A percentile compares a stretch with the other conserved stretches of the same genome.
These are phyloP conservation scores for Drechslerella stenobrocha DNA, from an alignment of 2,329 filamentous ascomycete species.

Conservation along the genomic window DNA sequence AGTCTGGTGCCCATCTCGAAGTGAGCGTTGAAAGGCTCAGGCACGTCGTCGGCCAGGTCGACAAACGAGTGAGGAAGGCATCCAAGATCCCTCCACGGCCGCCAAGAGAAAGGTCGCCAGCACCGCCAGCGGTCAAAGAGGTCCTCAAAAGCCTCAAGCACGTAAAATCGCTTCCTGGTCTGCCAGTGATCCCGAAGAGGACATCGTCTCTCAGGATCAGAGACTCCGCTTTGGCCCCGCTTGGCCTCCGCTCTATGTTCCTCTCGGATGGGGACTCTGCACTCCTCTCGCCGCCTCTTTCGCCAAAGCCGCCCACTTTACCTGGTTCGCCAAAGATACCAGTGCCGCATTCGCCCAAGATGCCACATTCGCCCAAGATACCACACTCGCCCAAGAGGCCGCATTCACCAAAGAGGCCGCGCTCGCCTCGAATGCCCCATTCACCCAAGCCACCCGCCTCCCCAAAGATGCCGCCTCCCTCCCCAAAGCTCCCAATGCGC, in stretches of 20 bases:
- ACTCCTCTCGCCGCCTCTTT: conserved; percentile 11
- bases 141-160: conserved; percentile 37
- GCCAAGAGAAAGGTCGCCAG: conserved; percentile 1
- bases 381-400: not conserved
- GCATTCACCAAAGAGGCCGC: not conserved
- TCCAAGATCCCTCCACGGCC: conserved; percentile 59
- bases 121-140: conserved; percentile 5
- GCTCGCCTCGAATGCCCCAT: not conserved
- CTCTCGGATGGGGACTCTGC: conserved; percentile 22
- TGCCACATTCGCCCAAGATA: conserved; percentile 2
- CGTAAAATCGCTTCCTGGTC: conserved; percentile 35
- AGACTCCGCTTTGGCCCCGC: conserved; percentile 42
- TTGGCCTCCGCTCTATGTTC: conserved; percentile 44
- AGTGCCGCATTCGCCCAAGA: not conserved
- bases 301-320: conserved; percentile 4
- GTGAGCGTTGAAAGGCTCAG: conserved; percentile 71
- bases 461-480: conserved; percentile 4
- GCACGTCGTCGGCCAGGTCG: conserved; percentile 80
- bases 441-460: not conserved
- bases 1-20: conserved; percentile 71
- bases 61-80: conserved; percentile 78
- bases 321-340: not conserved
- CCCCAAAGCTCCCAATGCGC: conserved; percentile 5
- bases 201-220: conserved; percentile 43
- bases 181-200: conserved; percentile 39